A percentile compares a stretch with the other conserved stretches of the same genome.
Conservation (phyloP, 2,329 filamentous ascomycete genomes). For the Aspergillus amoenus region DNA sequence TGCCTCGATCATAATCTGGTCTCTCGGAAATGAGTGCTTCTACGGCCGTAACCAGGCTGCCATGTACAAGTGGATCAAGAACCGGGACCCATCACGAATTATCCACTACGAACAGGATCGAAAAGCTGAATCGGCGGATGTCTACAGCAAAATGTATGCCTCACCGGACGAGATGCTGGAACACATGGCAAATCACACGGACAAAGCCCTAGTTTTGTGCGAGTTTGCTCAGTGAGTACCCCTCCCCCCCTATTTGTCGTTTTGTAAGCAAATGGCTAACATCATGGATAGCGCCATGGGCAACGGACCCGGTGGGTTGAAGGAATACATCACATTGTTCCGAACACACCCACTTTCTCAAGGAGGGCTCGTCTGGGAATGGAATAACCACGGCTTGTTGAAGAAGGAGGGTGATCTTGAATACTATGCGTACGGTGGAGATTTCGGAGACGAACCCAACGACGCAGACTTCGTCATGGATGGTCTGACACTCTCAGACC, state of each 20-base stretch:
- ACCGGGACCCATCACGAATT: slow-evolving; percentile 56
- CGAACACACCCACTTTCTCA: slow-evolving; percentile 61
- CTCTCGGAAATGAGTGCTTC: slow-evolving; percentile 71
- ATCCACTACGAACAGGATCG: slow-evolving; percentile 68
- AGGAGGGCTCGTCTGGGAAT: slow-evolving; percentile 68
- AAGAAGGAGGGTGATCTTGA: slow-evolving; percentile 24
- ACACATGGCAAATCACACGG: slow-evolving; percentile 31
- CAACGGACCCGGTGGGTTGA: slow-evolving; percentile 68
- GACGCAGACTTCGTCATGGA: slow-evolving; percentile 65
- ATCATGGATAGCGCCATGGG: slow-evolving; percentile 59
- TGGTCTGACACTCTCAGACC: slow-evolving; percentile 51
- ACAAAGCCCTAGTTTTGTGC: slow-evolving; percentile 44
- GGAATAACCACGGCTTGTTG: slow-evolving; percentile 61
- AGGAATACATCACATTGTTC: slow-evolving; percentile 67
- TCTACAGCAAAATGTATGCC: slow-evolving; percentile 69
- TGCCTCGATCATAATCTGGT: slow-evolving; percentile 70
- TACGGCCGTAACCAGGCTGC: slow-evolving; percentile 67
- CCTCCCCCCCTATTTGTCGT: neutral
- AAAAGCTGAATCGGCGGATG: slow-evolving; percentile 61
- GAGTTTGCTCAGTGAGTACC: slow-evolving; percentile 47
- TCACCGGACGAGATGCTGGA: slow-evolving; percentile 53
- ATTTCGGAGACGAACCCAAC: slow-evolving; percentile 62
- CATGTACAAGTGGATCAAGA: slow-evolving; percentile 65
- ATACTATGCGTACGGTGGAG: slow-evolving; percentile 63
- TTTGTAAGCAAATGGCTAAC: neutral